Conservation (phyloP, 2,329 filamentous ascomycete species). For the Magnaporthales sp. region DNA sequence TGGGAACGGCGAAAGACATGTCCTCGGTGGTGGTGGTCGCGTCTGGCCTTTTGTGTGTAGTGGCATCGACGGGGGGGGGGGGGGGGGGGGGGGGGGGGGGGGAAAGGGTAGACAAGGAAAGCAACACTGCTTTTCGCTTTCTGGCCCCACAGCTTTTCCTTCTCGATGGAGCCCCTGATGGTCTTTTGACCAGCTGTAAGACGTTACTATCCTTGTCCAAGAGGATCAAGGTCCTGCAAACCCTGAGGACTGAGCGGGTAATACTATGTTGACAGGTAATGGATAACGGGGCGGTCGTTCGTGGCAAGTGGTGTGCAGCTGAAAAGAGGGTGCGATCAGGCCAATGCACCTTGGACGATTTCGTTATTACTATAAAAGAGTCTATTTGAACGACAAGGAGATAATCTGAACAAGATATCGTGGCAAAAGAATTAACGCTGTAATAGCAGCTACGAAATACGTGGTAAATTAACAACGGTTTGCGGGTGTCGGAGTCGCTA, state of each 20-base stretch:
- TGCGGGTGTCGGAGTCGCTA: not conserved
- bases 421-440: not conserved
- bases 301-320: not conserved
- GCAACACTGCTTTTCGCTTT: not conserved
- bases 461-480: not conserved
- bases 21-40: constrained; percentile 21
- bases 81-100: no score
- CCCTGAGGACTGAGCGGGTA: not conserved
- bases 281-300: not conserved
- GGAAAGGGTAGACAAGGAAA: no score
- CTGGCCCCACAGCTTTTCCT: not conserved
- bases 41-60: not conserved
- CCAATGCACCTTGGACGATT: not conserved
- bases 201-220: not conserved
- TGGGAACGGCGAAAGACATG: constrained; percentile 60
- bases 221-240: not conserved
- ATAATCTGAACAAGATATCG: not conserved
- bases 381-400: not conserved
- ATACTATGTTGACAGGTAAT: not conserved
- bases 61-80: constrained; percentile 1
- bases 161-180: not conserved
- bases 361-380: not conserved
- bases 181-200: not conserved
- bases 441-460: not conserved
- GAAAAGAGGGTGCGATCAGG: not conserved